Base-by-base conservation (phyloP, 78 protist genomes). In the Trichosphaerium sp. region DNA sequence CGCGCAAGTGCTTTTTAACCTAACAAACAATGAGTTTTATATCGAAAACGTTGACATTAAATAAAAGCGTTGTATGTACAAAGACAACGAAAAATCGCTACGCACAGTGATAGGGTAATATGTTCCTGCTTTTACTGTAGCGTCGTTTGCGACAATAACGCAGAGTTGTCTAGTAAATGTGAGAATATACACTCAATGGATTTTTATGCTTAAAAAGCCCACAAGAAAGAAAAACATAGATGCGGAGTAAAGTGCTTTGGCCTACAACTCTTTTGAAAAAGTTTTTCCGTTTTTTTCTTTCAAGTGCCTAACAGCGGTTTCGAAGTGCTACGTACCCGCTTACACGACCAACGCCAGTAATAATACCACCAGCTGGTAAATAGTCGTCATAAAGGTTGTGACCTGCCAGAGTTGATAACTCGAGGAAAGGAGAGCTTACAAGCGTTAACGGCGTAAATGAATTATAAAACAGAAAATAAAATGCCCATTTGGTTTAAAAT, bases 41-140 rank as follows among this genome's bases (percentile, higher is more conserved):
- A 47, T 21, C 32, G 21, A 47, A 47, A 47, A 47, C 32, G 51
- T 47, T 47, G 21, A n/a, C n/a, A n/a, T n/a, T n/a, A n/a, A n/a
- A n/a, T n/a, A n/a, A n/a, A n/a, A n/a, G n/a, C n/a, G n/a, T n/a
- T n/a, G n/a, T n/a, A n/a, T n/a, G n/a, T n/a, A n/a, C n/a, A n/a
- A n/a, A n/a, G n/a, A n/a, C n/a, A n/a, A n/a, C n/a, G n/a, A n/a
- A n/a, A n/a, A 47, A 47, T 47, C 21, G 51, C 58, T 81, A 81
- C 25, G 92, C 92, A 92, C 92, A 4, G 98, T 94, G 69, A 94
- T 85, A 51, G 98, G 98, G 57, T 80, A 90, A 80, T 94, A 94
- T 28, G 98, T 86, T 23, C 98, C 98, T 37, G 97, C 98, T 65
- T 91, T 94, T 34, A 94, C 98, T n/a, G 98, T 94, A 26, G 96